Base-by-base conservation (phyloP, 495 filamentous ascomycete species). In the Achaetomiella virescens region DNA sequence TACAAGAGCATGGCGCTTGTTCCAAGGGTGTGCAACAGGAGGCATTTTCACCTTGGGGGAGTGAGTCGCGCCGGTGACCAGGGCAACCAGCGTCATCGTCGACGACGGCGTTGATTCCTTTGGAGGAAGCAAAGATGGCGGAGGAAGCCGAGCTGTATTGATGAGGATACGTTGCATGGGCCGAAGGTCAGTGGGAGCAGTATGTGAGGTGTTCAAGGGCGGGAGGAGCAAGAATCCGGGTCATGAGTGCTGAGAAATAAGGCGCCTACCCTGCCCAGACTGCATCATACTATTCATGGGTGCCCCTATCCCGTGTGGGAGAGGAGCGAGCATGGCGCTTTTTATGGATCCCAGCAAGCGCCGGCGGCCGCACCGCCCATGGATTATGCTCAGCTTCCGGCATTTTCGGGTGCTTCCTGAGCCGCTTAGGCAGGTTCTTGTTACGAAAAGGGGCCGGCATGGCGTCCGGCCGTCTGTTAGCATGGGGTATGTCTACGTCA, bases 111-210 rank as follows among this genome's bases (percentile, higher is more conserved):
- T 3, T 10, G 20, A 41, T 18, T 25, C 35, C 45, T 40, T 35
- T 33, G 35, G 51, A 29, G 37, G 31, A 38, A 45, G 48, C 24
- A 37, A 20, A 14, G 40, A 24, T 44, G 40, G 29, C 22, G 31
- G 35, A 25, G 64, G 52, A 71, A 63, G 45, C 43, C 64, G 12
- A 62, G 67, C 8, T 75, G 71, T 71, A 71, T 76, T 24, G 72
- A 76, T 49, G 71, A 71, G 47, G 72, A 75, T 36, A 69, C 69
- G 40, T 40, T 75, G 6, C 71, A 76, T 59, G 72, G 70, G 11
- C 73, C 71, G 6, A 66, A 68, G 42, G 44, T 73, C 21, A 63
- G 45, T 50, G 66, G 40, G 25, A 43, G 48, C 57, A 59, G 42
- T 24, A 42, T 10, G 53, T 52, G 41, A 2, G 44, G 11, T 25